These are phyloP conservation scores for Ceratocystis colombiana DNA, from an alignment of 2,329 filamentous ascomycete genomes.

Conservation along the genomic window DNA sequence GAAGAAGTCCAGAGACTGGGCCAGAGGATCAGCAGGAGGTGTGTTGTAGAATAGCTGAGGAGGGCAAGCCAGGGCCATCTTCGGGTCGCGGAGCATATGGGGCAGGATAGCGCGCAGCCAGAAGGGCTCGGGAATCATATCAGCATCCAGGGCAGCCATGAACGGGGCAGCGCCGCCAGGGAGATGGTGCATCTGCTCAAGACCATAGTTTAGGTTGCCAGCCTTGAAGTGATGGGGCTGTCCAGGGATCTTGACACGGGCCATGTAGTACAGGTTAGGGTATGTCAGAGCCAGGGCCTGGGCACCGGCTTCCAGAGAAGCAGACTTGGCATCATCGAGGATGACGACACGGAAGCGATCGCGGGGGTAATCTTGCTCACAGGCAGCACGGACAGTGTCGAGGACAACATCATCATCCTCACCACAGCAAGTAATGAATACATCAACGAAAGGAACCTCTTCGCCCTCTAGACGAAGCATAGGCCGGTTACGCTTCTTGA, in stretches of 20 bases:
- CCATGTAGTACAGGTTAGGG: slow-evolving; percentile 45
- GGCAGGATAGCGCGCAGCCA: slow-evolving; percentile 52
- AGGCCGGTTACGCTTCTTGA: slow-evolving; percentile 45
- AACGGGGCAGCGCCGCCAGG: slow-evolving; percentile 47
- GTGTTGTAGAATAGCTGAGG: slow-evolving; percentile 56
- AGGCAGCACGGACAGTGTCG: slow-evolving; percentile 47
- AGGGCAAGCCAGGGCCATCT: slow-evolving; percentile 50
- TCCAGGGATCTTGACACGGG: slow-evolving; percentile 41
- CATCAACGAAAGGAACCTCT: slow-evolving; percentile 45
- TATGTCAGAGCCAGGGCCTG: slow-evolving; percentile 34
- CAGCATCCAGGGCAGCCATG: slow-evolving; percentile 55
- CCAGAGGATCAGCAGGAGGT: slow-evolving; percentile 47
- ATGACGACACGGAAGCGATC: slow-evolving; percentile 46
- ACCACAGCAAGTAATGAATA: slow-evolving; percentile 48
- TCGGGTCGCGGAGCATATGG: slow-evolving; percentile 47
- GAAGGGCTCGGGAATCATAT: slow-evolving; percentile 55
- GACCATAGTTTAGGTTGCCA: slow-evolving; percentile 53
- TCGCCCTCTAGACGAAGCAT: slow-evolving; percentile 43
- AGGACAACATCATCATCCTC: slow-evolving; percentile 48
- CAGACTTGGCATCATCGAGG: slow-evolving; percentile 45
- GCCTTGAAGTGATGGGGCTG: slow-evolving; percentile 52
- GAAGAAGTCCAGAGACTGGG: slow-evolving; percentile 49
- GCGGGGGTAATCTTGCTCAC: slow-evolving; percentile 44
- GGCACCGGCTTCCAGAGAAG: slow-evolving; percentile 36
- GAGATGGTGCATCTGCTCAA: slow-evolving; percentile 41